Base-by-base conservation (phyloP, 805 yeast species). In the Hanseniaspora pseudoguilliermondii region DNA sequence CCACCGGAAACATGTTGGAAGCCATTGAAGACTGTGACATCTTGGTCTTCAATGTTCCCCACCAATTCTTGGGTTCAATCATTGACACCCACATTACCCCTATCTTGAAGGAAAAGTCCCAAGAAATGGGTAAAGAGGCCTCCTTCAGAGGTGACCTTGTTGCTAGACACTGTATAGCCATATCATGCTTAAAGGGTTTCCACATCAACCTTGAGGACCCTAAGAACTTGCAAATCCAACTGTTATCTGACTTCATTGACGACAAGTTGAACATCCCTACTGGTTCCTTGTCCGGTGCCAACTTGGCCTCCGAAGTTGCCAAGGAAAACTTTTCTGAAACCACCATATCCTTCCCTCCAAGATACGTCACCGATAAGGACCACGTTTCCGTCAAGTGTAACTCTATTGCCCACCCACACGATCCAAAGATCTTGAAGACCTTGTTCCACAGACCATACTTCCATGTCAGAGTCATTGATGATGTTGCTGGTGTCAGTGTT, bases 271-370 rank as follows among this genome's bases (percentile, higher is more conserved):
- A 90, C 36, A 80, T 93, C 59, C 80, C 85, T 70, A 90, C 97
- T 75, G 98, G 98, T 72, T 97, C 95, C 21, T 77, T 93, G 55
- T 85, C 95, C 0, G 98, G 98, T 60, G 98, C 98, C 56, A 93
- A 93, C 74, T 77, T 93, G 64, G 98, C 98, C 46, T 88, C 95
- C 49, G 98, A 93, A 71, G 96, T 93, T 59, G 98, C 98, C 59
- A 80, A 79, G 69, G 86, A 87, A 71, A 85, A 85, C 72, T 93
- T 95, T 95, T 89, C 96, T 20, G 98, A 93, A 73, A 93, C 98
- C 58, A 90, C 98, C 13, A 88, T 93, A 61, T 98, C 97, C 23
- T 93, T 87, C 74, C 55, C 55, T 11, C 55, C 55, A 32, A 81
- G 78, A 57, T 65, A 75, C 25, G 96, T 96, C 57, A 66, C 67